Percentiles rank a stretch among this genome's conserved stretches.
Evolutionary conservation across 1,284 basidiomycete species (phyloP).

Genomic region (Limonomyces culmigenus): DNA sequence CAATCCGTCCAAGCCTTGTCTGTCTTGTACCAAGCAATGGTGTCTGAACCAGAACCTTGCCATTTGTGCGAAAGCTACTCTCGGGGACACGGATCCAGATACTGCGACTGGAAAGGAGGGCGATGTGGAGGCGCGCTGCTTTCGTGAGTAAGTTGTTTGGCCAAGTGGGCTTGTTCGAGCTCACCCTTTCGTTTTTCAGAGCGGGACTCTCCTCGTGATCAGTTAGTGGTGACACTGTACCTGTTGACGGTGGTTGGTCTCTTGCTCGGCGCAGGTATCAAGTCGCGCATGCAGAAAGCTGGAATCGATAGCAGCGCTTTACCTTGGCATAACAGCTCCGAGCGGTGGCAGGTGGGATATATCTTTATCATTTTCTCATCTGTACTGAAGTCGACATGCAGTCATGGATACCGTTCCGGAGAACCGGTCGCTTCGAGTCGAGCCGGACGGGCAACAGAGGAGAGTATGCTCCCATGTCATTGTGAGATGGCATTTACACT

Average conservation of each 20-base stretch:
- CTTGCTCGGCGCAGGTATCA: constrained; percentile 69
- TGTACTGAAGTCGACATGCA: constrained; percentile 1
- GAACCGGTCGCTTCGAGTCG: no score
- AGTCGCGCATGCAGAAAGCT: constrained; percentile 62
- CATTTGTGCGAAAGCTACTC: constrained; percentile 71
- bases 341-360: constrained; percentile 64
- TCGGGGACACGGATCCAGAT: constrained; percentile 80
- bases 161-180: constrained; percentile 1
- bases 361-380: constrained; percentile 5
- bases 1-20: constrained; percentile 76
- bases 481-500: no score
- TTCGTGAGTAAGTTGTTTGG: constrained; percentile 48
- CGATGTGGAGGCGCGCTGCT: constrained; percentile 89
- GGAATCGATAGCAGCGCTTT: constrained; percentile 45
- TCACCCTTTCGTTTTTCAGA: constrained; percentile 23
- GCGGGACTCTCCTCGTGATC: constrained; percentile 80
- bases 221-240: constrained; percentile 81
- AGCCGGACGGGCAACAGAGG: no score
- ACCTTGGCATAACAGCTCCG: constrained; percentile 39
- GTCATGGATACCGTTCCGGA: no score
- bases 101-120: constrained; percentile 92
- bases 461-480: no score
- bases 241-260: constrained; percentile 73
- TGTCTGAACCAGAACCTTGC: constrained; percentile 83
- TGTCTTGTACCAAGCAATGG: constrained; percentile 89